phyloP scores from a whole-genome alignment of 2,329 filamentous ascomycete species.

The Ampelomyces quisqualis region DNA sequence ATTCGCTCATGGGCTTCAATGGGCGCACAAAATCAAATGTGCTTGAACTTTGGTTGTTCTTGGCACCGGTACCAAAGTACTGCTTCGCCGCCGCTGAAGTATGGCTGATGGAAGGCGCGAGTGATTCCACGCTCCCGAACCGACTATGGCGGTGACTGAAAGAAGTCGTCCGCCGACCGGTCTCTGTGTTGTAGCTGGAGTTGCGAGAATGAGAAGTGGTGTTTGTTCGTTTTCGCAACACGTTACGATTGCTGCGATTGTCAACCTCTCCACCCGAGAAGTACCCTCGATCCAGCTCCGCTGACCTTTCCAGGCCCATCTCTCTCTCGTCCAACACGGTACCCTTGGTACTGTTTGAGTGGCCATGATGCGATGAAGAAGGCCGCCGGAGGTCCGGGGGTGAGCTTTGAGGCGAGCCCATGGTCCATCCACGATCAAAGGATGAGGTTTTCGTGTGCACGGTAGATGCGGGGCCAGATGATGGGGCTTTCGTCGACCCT shows the following conservation, averaged over 20 bases:
- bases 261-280: conserved; percentile 89
- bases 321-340: conserved; percentile 30
- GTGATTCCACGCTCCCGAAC: conserved; percentile 76
- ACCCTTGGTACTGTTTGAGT: conserved; percentile 34
- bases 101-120: conserved; percentile 56
- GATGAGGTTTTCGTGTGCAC: conserved; percentile 59
- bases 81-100: conserved; percentile 65
- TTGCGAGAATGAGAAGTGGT: conserved; percentile 66
- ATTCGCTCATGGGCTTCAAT: conserved; percentile 44
- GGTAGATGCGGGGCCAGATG: conserved; percentile 21
- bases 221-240: conserved; percentile 72
- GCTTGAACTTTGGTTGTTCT: conserved; percentile 47
- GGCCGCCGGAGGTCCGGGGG: conserved; percentile 32
- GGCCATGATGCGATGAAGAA: conserved; percentile 37
- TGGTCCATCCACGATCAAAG: conserved; percentile 61
- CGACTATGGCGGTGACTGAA: conserved; percentile 70
- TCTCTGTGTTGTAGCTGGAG: conserved; percentile 67
- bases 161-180: conserved; percentile 57
- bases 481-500: conserved; percentile 20
- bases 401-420: conserved; percentile 45
- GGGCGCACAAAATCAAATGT: conserved; percentile 50
- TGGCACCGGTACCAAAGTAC: conserved; percentile 60
- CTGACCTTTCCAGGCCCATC: conserved; percentile 33
- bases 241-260: conserved; percentile 66
- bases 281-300: conserved; percentile 81